Evolutionary conservation across 176 grass and related monocot genomes (phyloP), one percentile per base, ranked within the genome.

Genomic region (Chloris gayana): DNA sequence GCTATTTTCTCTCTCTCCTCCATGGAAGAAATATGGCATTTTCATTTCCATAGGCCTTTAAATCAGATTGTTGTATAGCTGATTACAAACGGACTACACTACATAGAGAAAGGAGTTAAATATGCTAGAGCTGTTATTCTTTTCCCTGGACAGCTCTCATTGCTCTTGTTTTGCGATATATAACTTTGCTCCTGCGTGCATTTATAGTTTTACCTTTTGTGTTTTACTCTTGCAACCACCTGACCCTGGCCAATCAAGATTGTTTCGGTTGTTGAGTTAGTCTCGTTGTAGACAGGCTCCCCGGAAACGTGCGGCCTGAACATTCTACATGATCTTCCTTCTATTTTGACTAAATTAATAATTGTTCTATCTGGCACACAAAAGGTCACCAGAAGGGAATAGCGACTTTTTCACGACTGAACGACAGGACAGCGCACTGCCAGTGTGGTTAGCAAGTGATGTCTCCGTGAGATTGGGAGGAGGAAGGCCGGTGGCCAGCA

Each of bases 181-280:
- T 53, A 58, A 35, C 49, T 37, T 25, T 75, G 27, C 70, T 72
- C 17, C 10, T 17, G 4, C 18, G 47, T 50, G 47, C 45, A 47
- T 17, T 47, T 15, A 44, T 44, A 44, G 41, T 44, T 44, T 44
- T 44, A 12, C 41, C 9, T 8, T 44, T 11, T 47, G 3, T 47
- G 45, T 47, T 47, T 24, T 24, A 9, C 13, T 21, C 29, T 41
- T n/a, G 4, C 5, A 14, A 9, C 0, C 0, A 14, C 44, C 44
- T 27, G n/a, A 25, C 44, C 30, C 27, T 71, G 10, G 41, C 41
- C 9, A 17, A 19, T 7, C 41, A 54, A 54, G 51, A 49, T 73
- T 38, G 27, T 7, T 39, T 26, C 46, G 64, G 30, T 53, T 78
- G 88, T 47, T 15, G 12, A 94, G 5, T 69, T 98, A 78, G 95